These are phyloP conservation scores for Quercus robur DNA, from an alignment of 306 rosid species.

Conservation along the genomic window DNA sequence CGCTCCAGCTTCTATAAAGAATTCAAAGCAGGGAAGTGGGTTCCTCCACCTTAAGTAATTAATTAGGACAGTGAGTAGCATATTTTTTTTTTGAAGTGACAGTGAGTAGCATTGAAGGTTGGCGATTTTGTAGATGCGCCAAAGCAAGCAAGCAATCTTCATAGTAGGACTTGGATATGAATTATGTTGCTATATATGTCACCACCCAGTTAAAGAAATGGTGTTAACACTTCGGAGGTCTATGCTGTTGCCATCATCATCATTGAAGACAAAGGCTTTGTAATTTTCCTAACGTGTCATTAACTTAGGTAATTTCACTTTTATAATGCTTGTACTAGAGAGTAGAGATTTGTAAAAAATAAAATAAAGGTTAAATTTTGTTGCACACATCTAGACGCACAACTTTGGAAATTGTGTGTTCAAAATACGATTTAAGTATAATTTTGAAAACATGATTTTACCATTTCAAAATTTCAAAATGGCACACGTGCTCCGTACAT, in stretches of 20 bases:
- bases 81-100: background rate
- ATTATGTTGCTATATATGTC: background rate
- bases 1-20: conserved; percentile 64
- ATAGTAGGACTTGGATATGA: background rate
- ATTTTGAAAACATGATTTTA: too few species aligned
- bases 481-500: too few species aligned
- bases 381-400: too few species aligned
- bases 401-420: too few species aligned
- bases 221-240: background rate
- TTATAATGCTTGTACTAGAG: conserved; percentile 3
- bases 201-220: background rate
- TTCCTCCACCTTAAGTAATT: conserved; percentile 49
- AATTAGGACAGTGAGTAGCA: conserved; percentile 17
- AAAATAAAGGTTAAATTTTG: too few species aligned
- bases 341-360: background rate
- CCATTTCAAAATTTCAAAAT: too few species aligned
- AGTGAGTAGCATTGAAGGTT: conserved; percentile 8
- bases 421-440: too few species aligned
- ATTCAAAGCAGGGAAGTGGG: conserved; percentile 87
- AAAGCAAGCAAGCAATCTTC: background rate
- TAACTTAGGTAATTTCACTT: conserved; percentile 10
- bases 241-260: background rate
- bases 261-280: background rate
- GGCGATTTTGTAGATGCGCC: background rate
- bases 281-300: conserved; percentile 4